Evolutionary conservation across 176 grass and related monocot species (phyloP), one percentile per base, ranked within the genome.

Genomic region (Saccharum officinarum): DNA sequence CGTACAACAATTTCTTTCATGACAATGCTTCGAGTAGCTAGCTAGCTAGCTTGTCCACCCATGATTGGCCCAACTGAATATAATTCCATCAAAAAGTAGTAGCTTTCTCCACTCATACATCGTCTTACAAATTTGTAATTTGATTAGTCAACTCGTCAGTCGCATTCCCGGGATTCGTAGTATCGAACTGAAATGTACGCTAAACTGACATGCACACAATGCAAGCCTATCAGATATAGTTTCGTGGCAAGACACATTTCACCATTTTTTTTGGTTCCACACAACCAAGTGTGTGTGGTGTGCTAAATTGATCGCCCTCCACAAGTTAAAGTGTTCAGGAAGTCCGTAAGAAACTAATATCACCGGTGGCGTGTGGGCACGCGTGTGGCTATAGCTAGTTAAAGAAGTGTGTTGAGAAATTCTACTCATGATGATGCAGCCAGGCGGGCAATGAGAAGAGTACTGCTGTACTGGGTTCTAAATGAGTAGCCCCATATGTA

Each of bases 1-100:
- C 80, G 67, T 82, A 41, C 31, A 82, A 28, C 23, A 26, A 62
- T 10, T 81, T 80, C 42, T 3, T 80, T 80, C 28, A 5, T 80
- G 77, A 7, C 41, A 46, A 1, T 67, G 62, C 79, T 7, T 54
- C 44, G 34, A 36, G 34, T 36, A 36, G 34, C 3, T 36, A 36
- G 33, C 33, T 34, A 28, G 13, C 71, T 47, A 30, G 1, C 5
- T 16, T 54, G 65, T 69, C 79, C 65, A 40, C 20, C 20, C 65
- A 17, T 55, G 12, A 55, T 70, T 81, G 44, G 33, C 8, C 10
- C n/a, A 14, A 50, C 82, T 34, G 40, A 57, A n/a, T 57, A 57
- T 3, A 57, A 57, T 57, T n/a, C 20, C 54, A 57, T 9, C 6
- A 57, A 57, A 57, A 57, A 57, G 20, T 50, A 50, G 47, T 46